These are phyloP conservation scores for Rosellinia necatrix DNA, from an alignment of 2,329 filamentous ascomycete species.

Conservation along the genomic window DNA sequence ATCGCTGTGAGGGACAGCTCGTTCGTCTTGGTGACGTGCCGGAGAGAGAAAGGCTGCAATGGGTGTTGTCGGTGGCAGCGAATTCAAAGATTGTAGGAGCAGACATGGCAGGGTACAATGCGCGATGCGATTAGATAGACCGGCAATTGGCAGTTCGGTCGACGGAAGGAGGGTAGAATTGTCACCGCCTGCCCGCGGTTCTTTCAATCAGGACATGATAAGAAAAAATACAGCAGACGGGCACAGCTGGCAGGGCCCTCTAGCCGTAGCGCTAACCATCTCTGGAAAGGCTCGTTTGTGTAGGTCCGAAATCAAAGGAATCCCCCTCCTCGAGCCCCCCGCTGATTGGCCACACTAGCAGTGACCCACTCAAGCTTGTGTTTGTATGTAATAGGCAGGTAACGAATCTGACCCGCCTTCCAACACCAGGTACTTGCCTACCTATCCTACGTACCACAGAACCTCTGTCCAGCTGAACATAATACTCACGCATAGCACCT, in stretches of 20 bases:
- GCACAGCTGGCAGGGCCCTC: conserved; percentile 5
- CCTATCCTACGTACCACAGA: no score
- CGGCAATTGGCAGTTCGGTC: conserved; percentile 31
- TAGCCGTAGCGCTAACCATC: neutral
- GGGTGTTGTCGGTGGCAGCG: conserved; percentile 13
- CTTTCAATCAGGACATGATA: conserved; percentile 20
- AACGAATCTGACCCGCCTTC: no score
- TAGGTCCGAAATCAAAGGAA: neutral
- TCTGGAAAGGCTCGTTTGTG: neutral
- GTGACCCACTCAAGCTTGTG: no score
- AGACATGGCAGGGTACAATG: conserved; percentile 28
- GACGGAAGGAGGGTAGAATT: conserved; percentile 33
- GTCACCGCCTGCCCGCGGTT: conserved; percentile 32
- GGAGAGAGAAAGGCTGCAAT: conserved; percentile 6
- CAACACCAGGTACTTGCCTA: no score
- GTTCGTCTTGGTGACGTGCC: conserved; percentile 52
- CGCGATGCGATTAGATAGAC: conserved; percentile 30
- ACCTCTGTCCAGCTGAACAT: no score
- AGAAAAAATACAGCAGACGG: conserved; percentile 25
- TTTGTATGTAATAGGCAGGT: no score
- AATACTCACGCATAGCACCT: no score
- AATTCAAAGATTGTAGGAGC: conserved; percentile 21
- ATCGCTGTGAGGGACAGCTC: conserved; percentile 62
- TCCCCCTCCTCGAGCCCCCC: conserved; percentile 12
- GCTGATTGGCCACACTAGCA: conserved; percentile 15